Evolutionary conservation across 2,329 filamentous ascomycete genomes (phyloP), one percentile per base, ranked within the genome.

Genomic region (Penicillium brasilianum): DNA sequence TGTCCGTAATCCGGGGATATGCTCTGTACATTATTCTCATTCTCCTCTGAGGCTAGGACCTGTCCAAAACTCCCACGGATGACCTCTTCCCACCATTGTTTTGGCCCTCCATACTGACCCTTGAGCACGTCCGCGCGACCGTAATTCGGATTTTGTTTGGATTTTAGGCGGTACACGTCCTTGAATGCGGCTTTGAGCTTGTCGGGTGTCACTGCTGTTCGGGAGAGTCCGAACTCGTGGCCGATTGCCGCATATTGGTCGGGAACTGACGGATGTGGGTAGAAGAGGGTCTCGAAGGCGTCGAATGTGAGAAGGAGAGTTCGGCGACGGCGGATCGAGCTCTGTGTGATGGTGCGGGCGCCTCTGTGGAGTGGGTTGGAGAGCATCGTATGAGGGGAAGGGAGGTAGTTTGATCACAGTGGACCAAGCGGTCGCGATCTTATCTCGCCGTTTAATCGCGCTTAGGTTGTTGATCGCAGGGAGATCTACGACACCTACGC

Each of bases 51-150:
- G 1, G 53, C 51, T 39, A 76, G 57, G 6, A 69, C 69, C 18
- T 65, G 65, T 20, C 64, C 54, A 61, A 82, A 80, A 44, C 74
- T 77, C 1, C 66, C 71, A 44, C 71, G 67, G 25, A 82, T 77
- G 18, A 82, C 71, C 50, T 77, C 76, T 34, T 71, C 71, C 80
- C 80, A 82, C 80, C 80, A 82, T 60, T 78, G 73, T 55, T 69
- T 68, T 0, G 80, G 78, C 0, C 78, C 78, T 4, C 69, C 72
- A 36, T 77, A 77, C 58, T 66, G 68, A 0, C 72, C 75, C 7
- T 71, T 71, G 4, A 78, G 67, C 10, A 73, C 75, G 36, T 72
- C 70, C 0, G 73, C 70, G 16, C 80, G 77, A 1, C 80, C 80
- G 63, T 82, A 82, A 63, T 82, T 82, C 4, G 79, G 80, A 36